Conservation (phyloP, 208 protist genomes). For the Leishmania turanica region DNA sequence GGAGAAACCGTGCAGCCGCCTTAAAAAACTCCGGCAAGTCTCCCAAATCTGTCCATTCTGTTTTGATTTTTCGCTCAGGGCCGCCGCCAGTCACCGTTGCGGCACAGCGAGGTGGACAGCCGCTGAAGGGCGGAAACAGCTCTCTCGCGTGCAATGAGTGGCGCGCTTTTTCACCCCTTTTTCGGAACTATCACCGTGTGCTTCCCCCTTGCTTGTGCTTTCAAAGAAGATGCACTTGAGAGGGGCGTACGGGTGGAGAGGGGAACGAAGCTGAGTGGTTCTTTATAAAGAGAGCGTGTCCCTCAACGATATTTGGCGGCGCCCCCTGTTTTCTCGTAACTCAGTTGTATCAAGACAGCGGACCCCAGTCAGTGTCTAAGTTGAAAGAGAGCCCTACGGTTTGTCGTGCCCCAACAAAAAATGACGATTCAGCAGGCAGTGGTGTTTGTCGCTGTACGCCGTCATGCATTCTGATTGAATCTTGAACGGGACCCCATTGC, state of each 20-base stretch:
- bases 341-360: background rate
- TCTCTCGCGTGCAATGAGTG: background rate
- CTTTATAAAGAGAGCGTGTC: background rate
- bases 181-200: background rate
- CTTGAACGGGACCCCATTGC: background rate
- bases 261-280: background rate
- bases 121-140: background rate
- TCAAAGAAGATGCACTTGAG: background rate
- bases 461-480: background rate
- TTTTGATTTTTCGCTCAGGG: background rate
- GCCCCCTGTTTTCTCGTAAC: background rate
- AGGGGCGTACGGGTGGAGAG: background rate
- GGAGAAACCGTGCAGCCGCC: background rate
- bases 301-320: background rate
- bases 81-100: background rate
- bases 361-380: background rate
- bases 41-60: background rate
- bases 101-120: background rate
- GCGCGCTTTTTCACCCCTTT: background rate
- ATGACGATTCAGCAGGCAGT: background rate
- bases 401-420: background rate
- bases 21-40: background rate
- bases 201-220: background rate
- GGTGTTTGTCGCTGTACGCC: background rate
- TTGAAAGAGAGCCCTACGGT: background rate